phyloP scores from a whole-genome alignment of 257 asterid genomes.

The Salvia miltiorrhiza region DNA sequence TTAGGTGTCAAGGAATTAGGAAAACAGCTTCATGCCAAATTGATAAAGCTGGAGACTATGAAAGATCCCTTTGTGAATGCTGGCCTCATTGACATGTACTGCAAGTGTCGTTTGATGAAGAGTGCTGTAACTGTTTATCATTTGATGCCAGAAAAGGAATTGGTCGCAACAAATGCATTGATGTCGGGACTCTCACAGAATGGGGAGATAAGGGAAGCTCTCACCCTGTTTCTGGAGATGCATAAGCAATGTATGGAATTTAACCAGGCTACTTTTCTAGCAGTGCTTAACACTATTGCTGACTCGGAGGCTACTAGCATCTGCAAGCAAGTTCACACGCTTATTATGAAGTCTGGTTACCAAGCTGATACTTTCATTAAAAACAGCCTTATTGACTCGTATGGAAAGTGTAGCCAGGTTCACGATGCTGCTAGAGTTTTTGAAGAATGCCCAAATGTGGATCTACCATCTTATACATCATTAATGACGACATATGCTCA shows the following conservation, averaged over 20 bases:
- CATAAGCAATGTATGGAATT: slow-evolving; percentile 36
- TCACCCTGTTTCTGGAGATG: slow-evolving; percentile 49
- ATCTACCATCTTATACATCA: slow-evolving; percentile 73
- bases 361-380: slow-evolving; percentile 46
- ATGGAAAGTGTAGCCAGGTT: slow-evolving; percentile 51
- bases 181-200: slow-evolving; percentile 54
- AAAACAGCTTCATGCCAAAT: slow-evolving; percentile 49
- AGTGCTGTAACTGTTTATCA: slow-evolving; percentile 44
- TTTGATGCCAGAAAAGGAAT: slow-evolving; percentile 47
- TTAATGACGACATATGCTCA: slow-evolving; percentile 62
- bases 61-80: slow-evolving; percentile 59
- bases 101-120: slow-evolving; percentile 50
- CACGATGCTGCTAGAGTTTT: slow-evolving; percentile 56
- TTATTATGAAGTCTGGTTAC: slow-evolving; percentile 58
- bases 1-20: slow-evolving; percentile 48
- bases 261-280: slow-evolving; percentile 59
- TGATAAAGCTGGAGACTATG: slow-evolving; percentile 45
- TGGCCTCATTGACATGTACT: slow-evolving; percentile 72
- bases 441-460: slow-evolving; percentile 53
- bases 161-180: slow-evolving; percentile 60
- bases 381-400: slow-evolving; percentile 62
- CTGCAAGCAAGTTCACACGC: slow-evolving; percentile 59
- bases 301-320: slow-evolving; percentile 28
- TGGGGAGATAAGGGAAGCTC: slow-evolving; percentile 47
- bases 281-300: slow-evolving; percentile 57